Evolutionary conservation across 768 basidiomycete species (phyloP).

Genomic region (Leucogyrophana mollusca): DNA sequence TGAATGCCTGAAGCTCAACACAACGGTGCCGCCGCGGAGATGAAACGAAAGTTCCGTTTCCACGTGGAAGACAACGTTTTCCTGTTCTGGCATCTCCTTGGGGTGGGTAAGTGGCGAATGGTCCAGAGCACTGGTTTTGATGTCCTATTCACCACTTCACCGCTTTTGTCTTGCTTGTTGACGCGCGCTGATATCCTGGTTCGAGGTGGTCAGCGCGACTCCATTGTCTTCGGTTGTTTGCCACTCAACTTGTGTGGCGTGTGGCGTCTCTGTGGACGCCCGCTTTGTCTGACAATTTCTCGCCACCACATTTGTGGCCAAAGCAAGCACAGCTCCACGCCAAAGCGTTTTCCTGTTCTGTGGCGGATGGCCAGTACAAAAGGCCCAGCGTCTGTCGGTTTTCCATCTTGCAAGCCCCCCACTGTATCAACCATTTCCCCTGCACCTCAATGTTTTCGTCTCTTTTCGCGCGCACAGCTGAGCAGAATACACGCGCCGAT

Average conservation of each 20-base stretch:
- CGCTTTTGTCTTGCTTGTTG: conserved; percentile 21
- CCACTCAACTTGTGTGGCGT: conserved; percentile 6
- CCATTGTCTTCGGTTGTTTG: conserved; percentile 2
- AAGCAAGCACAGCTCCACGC: conserved; percentile 11
- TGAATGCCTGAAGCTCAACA: neutral
- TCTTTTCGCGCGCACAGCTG: too few species aligned
- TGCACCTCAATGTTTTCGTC: too few species aligned
- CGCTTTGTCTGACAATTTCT: conserved; percentile 18
- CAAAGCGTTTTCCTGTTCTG: conserved; percentile 8
- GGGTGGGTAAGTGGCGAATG: neutral
- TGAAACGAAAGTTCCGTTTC: conserved; percentile 4
- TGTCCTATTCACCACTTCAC: conserved; percentile 2
- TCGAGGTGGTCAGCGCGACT: conserved; percentile 5
- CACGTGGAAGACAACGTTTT: conserved; percentile 6
- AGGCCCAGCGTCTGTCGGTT: conserved; percentile 3
- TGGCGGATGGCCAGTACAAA: conserved; percentile 15
- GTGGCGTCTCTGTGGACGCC: conserved; percentile 9
- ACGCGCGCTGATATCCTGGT: conserved; percentile 6
- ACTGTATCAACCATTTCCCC: conserved; percentile 4
- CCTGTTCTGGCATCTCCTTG: conserved; percentile 11
- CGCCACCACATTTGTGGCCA: conserved; percentile 15
- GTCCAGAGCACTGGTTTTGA: neutral
- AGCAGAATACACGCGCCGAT: too few species aligned
- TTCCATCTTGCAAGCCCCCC: neutral
- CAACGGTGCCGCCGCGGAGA: conserved; percentile 5